Base-by-base conservation (phyloP, 352 stramenopile species). In the Pythium biforme region DNA sequence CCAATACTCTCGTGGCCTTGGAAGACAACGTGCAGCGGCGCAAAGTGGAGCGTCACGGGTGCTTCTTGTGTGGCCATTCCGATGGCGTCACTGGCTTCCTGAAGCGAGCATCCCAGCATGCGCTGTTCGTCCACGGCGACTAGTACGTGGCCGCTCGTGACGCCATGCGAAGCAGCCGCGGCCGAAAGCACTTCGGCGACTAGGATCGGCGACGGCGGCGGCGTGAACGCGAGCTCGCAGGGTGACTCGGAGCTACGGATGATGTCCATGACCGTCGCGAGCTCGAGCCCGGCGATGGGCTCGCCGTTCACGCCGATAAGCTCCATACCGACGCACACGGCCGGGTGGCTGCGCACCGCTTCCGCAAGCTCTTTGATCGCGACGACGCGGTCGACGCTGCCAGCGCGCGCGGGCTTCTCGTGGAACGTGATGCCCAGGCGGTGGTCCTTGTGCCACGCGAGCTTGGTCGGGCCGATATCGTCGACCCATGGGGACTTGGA, bases 341-440 rank as follows among this genome's bases (percentile, higher is more conserved):
- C 27, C 26, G 60, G 58, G 54, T 71, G 67, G 14, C n/a, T 45
- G 17, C 27, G 47, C 4, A 22, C 50, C 48, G 72, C 72, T 8
- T 69, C 66, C 3, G 64, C 31, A 4, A 69, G 37, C 40, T 74
- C 67, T 55, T 83, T 81, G 59, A 88, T 73, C 17, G 64, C 55
- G 56, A 86, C 74, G 14, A 58, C 66, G n/a, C 70, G 68, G 53
- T 72, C 64, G 12, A 17, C 41, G 9, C n/a, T 15, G 19, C 23
- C 47, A 15, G 11, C 27, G 29, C n/a, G 37, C 49, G 26, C 41
- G 17, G 57, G 68, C 29, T 65, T 55, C 56, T 86, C 68, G 25
- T 77, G 45, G 55, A 88, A 83, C 25, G 72, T 85, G 40, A 88
- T 64, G 34, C 76, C 78, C 23, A 88, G 65, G 20, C 68, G 74